Conservation (phyloP, 2,329 filamentous ascomycete genomes). For the Sclerotinia borealis region DNA sequence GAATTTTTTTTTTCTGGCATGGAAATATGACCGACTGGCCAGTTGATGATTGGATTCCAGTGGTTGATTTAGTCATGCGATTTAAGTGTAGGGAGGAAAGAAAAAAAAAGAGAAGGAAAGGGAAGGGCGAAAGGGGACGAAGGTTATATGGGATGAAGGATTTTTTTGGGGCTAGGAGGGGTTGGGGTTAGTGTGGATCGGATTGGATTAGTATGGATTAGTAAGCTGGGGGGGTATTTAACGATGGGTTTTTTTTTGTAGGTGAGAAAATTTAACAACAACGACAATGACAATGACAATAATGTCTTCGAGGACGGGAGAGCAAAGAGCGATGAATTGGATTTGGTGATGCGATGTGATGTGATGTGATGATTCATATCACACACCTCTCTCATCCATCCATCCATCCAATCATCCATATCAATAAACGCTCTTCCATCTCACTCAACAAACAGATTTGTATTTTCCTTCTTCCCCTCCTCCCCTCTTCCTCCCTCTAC, state of each 20-base stretch:
- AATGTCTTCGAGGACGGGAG: not conserved
- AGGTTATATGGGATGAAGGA: not conserved
- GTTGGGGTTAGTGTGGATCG: not conserved
- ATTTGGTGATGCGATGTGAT: not conserved
- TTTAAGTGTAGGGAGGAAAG: constrained; percentile 21
- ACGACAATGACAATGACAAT: not conserved
- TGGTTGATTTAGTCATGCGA: constrained; percentile 30
- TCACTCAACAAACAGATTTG: not conserved
- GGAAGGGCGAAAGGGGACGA: not conserved
- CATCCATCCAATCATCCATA: not conserved
- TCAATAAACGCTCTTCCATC: too few relatives aligned
- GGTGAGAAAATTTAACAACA: not conserved
- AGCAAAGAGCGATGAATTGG: not conserved
- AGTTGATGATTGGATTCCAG: constrained; percentile 25
- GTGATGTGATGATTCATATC: not conserved
- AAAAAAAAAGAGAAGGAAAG: constrained; percentile 1
- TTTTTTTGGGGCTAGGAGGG: too few relatives aligned
- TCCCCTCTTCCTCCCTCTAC: not conserved
- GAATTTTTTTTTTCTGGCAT: constrained; percentile 28
- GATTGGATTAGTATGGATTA: not conserved
- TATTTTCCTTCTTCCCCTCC: not conserved
- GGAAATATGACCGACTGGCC: constrained; percentile 29
- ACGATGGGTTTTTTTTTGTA: not conserved
- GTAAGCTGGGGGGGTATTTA: not conserved
- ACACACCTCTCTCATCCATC: too few relatives aligned